phyloP scores from a whole-genome alignment of 441 rosid species.

The Breynia disticha region DNA sequence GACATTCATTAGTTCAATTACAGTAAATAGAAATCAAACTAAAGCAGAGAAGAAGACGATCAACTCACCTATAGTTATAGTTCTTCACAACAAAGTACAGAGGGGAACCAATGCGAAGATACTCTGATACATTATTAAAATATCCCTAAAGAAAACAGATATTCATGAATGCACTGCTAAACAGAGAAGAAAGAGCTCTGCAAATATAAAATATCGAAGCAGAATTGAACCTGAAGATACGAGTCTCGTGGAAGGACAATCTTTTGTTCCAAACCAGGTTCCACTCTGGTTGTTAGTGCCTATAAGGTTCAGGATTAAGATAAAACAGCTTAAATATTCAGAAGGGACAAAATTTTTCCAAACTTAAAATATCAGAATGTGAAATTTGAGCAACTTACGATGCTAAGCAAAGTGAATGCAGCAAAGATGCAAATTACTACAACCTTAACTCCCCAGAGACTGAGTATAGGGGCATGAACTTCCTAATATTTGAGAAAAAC shows the following conservation, averaged over 20 bases:
- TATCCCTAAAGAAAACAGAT: conserved; percentile 55
- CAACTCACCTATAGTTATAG: conserved; percentile 76
- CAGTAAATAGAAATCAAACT: background rate
- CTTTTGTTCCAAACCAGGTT: conserved; percentile 95
- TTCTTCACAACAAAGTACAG: conserved; percentile 88
- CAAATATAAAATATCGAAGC: conserved; percentile 8
- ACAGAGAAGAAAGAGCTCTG: conserved; percentile 3
- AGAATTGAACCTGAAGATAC: conserved; percentile 74
- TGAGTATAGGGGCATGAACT: conserved; percentile 79
- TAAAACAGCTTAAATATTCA: conserved; percentile 7
- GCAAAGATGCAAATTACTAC: conserved; percentile 58
- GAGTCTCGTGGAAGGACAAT: conserved; percentile 97
- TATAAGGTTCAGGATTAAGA: conserved; percentile 22
- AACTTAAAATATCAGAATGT: conserved; percentile 10
- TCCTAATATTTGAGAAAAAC: conserved; percentile 37
- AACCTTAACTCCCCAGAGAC: conserved; percentile 75
- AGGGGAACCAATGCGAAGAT: conserved; percentile 95
- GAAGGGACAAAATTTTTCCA: conserved; percentile 10
- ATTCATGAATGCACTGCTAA: conserved; percentile 7
- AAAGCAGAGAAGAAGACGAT: conserved; percentile 11
- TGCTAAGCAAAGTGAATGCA: conserved; percentile 75
- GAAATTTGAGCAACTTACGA: conserved; percentile 47
- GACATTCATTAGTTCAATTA: background rate
- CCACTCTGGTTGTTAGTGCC: conserved; percentile 83
- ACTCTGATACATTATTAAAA: conserved; percentile 67